phyloP scores from a whole-genome alignment of 257 asterid genomes.

The Fraxinus pennsylvanica region DNA sequence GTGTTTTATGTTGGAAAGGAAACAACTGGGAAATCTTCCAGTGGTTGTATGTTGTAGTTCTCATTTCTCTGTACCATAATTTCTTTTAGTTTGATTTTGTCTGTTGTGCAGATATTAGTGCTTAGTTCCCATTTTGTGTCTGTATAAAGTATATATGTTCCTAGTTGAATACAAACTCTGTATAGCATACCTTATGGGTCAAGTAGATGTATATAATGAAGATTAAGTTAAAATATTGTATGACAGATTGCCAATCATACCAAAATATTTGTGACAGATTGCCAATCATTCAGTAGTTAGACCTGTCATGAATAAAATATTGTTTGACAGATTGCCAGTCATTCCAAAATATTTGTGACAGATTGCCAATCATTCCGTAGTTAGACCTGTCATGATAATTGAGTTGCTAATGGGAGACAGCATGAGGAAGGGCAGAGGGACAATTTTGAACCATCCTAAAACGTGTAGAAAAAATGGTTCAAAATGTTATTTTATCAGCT shows the following conservation, averaged over 20 bases:
- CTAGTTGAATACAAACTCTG: background rate
- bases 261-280: background rate
- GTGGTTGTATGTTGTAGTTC: background rate
- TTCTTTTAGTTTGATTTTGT: background rate
- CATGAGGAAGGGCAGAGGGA: background rate
- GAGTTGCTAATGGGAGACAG: background rate
- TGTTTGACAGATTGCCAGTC: too few species aligned
- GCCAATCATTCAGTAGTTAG: background rate
- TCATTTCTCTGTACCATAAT: background rate
- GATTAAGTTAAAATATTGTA: background rate
- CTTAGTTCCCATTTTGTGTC: background rate
- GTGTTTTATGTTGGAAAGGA: background rate
- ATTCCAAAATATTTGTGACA: too few species aligned
- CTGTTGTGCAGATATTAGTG: background rate
- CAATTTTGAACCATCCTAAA: background rate
- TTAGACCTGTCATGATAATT: background rate
- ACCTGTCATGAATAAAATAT: background rate
- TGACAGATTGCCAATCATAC: too few species aligned
- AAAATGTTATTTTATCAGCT: too few species aligned
- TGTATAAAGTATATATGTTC: background rate
- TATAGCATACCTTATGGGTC: background rate
- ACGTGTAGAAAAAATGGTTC: too few species aligned
- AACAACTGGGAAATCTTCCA: slow-evolving; percentile 3
- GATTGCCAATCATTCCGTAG: background rate
- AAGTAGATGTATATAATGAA: background rate